Evolutionary conservation across 306 rosid genomes (phyloP).

Genomic region (Dalbergia cochinchinensis): DNA sequence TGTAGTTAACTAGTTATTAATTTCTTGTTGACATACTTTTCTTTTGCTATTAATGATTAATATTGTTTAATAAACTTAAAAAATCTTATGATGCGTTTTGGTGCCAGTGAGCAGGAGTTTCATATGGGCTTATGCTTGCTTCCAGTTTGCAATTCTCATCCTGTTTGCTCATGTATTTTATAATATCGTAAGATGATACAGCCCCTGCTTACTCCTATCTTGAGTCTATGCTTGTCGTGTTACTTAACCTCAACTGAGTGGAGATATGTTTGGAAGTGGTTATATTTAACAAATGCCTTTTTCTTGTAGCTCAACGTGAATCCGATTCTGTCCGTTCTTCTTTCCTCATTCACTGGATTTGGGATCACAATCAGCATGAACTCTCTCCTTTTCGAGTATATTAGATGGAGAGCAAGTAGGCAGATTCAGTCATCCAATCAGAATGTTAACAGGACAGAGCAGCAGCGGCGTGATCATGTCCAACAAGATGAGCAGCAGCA

Average conservation of each 20-base stretch:
- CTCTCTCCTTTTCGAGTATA: conserved; percentile 63
- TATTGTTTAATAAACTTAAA: not conserved
- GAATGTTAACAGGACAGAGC: conserved; percentile 44
- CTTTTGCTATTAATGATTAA: not conserved
- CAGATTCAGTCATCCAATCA: conserved; percentile 52
- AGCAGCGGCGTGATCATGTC: conserved; percentile 36
- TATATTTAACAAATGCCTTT: conserved; percentile 34
- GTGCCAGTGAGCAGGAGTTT: conserved; percentile 70
- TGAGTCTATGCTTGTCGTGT: conserved; percentile 26
- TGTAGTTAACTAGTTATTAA: not conserved
- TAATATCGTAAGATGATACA: conserved; percentile 69
- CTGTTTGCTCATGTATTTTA: conserved; percentile 73
- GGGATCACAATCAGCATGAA: conserved; percentile 74
- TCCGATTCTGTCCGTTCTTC: conserved; percentile 70
- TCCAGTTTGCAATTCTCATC: conserved; percentile 79
- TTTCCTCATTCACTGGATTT: conserved; percentile 77
- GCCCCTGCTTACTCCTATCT: conserved; percentile 32
- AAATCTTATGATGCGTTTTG: conserved; percentile 13
- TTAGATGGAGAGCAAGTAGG: conserved; percentile 69
- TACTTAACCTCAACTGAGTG: not conserved
- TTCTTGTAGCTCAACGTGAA: conserved; percentile 66
- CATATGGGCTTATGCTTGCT: conserved; percentile 78
- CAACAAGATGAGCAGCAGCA: conserved; percentile 51
- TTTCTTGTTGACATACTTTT: not conserved
- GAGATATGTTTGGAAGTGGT: not conserved